Conservation (phyloP, 1,284 basidiomycete genomes). For the Ganoderma resinaceum region DNA sequence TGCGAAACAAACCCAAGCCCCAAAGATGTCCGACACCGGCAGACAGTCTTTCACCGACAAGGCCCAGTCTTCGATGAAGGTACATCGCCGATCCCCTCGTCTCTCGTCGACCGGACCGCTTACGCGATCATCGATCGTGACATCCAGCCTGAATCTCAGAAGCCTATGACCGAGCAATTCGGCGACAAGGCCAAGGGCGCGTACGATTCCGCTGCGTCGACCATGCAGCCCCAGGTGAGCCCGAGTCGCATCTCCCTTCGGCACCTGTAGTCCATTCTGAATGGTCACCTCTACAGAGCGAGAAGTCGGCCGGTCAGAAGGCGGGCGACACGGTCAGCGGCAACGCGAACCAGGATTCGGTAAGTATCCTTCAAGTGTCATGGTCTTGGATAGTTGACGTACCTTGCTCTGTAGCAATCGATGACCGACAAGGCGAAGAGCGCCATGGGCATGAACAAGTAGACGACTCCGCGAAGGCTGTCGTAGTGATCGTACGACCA, state of each 20-base stretch:
- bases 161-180: conserved; percentile 45
- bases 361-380: conserved; percentile 18
- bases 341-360: conserved; percentile 43
- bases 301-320: conserved; percentile 42
- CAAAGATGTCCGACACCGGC: conserved; percentile 46
- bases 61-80: conserved; percentile 45
- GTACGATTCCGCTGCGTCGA: conserved; percentile 41
- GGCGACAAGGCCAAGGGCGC: conserved; percentile 45
- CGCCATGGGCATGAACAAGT: conserved; percentile 37
- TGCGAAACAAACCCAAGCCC: too few species aligned
- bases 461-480: not conserved
- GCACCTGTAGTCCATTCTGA: not conserved
- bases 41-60: conserved; percentile 54
- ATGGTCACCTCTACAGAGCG: not conserved
- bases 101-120: not conserved
- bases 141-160: conserved; percentile 43
- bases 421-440: conserved; percentile 40
- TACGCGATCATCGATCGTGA: too few species aligned
- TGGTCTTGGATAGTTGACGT: too few species aligned
- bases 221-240: conserved; percentile 46
- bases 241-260: not conserved
- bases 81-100: conserved; percentile 24
- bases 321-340: conserved; percentile 60
- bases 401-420: conserved; percentile 31
- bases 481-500: not conserved